Percentiles rank a stretch among this genome's conserved stretches.
Conservation (phyloP, 169 alveolate genomes). For the Plasmodium malariae region DNA sequence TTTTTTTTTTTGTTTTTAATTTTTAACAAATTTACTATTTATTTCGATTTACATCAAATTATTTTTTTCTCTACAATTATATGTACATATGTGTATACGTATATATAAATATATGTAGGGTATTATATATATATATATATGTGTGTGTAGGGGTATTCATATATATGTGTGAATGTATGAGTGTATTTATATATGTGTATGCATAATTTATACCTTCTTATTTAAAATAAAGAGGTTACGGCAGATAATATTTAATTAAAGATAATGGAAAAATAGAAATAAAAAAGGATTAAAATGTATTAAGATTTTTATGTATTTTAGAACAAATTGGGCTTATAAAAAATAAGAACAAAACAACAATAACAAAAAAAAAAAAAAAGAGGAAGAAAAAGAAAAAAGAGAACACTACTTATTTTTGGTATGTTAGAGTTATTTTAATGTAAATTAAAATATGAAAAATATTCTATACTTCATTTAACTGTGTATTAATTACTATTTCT, state of each 20-base stretch:
- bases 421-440: neutral
- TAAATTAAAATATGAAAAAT: slow-evolving; percentile 35
- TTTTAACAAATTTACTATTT: neutral
- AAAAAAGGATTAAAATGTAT: neutral
- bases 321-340: neutral
- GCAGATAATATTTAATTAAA: neutral
- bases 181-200: neutral
- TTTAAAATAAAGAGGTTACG: neutral
- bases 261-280: neutral
- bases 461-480: slow-evolving; percentile 21
- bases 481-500: neutral
- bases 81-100: neutral
- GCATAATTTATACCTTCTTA: too few relatives aligned
- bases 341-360: neutral
- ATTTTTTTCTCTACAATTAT: neutral
- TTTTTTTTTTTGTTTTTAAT: slow-evolving; percentile 1
- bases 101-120: neutral
- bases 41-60: neutral
- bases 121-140: neutral
- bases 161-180: neutral
- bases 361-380: neutral
- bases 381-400: neutral
- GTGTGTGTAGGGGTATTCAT: too few relatives aligned
- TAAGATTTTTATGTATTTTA: neutral
- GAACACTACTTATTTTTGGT: neutral